Base-by-base conservation (phyloP, 768 basidiomycete species). In the Calocybe indica region DNA sequence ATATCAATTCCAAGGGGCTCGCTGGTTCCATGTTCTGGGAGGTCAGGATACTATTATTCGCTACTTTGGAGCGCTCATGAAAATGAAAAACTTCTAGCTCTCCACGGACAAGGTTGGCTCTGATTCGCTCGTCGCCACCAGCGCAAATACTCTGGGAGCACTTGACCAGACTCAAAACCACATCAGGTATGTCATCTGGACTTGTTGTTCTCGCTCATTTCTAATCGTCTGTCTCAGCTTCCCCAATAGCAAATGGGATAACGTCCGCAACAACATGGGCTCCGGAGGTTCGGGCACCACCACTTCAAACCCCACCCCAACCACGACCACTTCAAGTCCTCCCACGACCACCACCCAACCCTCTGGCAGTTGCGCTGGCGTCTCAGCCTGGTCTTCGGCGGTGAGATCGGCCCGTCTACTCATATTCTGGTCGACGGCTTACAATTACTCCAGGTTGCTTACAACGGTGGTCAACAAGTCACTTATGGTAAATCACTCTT, bases 21-120 rank as follows among this genome's bases (percentile, higher is more conserved):
- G 84, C 69, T 7, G 84, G 83, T 2, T 76, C 80, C 43, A 85
- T 87, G 84, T 85, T 81, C 66, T 87, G 85, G 84, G 83, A 83
- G 58, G 68, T 68, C 47, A 4, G 69, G 72, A 35, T 36, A 34
- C 59, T 57, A 32, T 9, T 40, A 37, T 37, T 15, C 29, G 33
- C 15, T 1, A 30, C n/a, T 6, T 35, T 3, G 12, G 4, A 11
- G 1, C 14, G 5, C 7, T 5, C 31, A 12, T 37, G 5, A 41
- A 14, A 8, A 6, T 33, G 15, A 30, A n/a, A 41, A 63, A 43
- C 29, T 37, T 35, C 5, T 52, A 71, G 75, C 69, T 83, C 6
- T 83, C 78, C 10, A 78, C 74, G 3, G 83, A 85, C 59, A 82
- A 80, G 59, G 66, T 68, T 28, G 82, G 79, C 15, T 49, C 73